Conservation (phyloP, 257 asterid genomes). For the Linaria vulgaris region DNA sequence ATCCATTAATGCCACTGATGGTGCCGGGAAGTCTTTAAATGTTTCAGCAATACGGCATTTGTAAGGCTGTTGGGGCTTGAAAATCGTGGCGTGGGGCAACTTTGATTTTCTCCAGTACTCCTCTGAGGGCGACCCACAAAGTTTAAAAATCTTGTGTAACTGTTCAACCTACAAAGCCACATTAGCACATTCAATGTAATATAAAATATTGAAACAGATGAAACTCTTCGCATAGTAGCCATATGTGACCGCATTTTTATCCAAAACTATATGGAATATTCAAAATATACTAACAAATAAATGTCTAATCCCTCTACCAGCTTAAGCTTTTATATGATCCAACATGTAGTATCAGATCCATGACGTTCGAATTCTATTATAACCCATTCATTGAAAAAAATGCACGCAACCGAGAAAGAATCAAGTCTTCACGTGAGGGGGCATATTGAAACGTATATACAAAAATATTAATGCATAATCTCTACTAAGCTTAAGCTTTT, state of each 20-base stretch:
- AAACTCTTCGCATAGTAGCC: neutral
- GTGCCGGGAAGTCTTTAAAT: slow-evolving; percentile 45
- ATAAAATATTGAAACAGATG: neutral
- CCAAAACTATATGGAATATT: no score
- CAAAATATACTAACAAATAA: no score
- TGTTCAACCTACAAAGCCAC: slow-evolving; percentile 50
- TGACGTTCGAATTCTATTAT: no score
- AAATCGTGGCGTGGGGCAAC: slow-evolving; percentile 46
- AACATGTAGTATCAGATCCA: no score
- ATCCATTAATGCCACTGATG: slow-evolving; percentile 42
- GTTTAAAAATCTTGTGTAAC: slow-evolving; percentile 57
- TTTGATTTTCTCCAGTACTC: slow-evolving; percentile 55
- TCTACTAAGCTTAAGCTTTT: no score
- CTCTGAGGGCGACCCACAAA: slow-evolving; percentile 68
- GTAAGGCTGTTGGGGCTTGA: slow-evolving; percentile 53
- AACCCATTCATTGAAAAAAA: no score
- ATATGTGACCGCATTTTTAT: neutral
- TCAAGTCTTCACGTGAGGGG: no score
- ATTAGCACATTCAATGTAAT: neutral
- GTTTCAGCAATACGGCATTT: slow-evolving; percentile 42
- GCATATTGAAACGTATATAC: no score
- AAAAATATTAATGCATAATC: no score
- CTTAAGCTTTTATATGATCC: no score
- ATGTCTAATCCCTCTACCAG: no score
- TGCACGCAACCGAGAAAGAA: no score